Evolutionary conservation across 495 filamentous ascomycete species (phyloP), one percentile per base, ranked within the genome.

Genomic region (Hypoxylon lienhwacheense): DNA sequence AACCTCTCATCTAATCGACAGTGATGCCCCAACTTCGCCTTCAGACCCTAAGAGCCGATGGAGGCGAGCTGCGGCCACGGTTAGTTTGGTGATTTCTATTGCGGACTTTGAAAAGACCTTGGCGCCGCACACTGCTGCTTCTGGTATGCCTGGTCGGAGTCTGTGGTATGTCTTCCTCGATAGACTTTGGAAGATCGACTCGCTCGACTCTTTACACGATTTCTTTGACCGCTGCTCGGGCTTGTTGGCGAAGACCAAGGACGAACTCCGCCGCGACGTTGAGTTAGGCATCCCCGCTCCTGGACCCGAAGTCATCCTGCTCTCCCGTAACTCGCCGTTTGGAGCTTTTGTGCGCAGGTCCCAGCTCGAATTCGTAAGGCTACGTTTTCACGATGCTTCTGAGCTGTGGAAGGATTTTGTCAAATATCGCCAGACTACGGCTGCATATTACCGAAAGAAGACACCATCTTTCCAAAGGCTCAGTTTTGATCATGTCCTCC

Each of bases 151-250:
- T 3, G 92, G 91, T 8, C 83, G 88, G 22, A 84, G 80, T 14
- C 67, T 96, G 8, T 93, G 91, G 86, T 92, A 97, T 69, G 66
- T 88, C 12, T 86, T 96, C 42, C 74, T 96, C 5, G 81, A 85
- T 46, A 90, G 87, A 57, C 68, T 97, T 25, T 98, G 93, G 92
- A 77, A 77, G 1, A 81, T 97, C 31, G 82, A 93, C 65, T 91
- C 83, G 31, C 77, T 91, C 11, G 82, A 95, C 73, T 84, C 83
- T 0, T 70, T 96, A 11, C 84, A 88, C 66, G 73, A 75, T 6
- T 90, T 95, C 69, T 88, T 91, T 63, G 76, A 77, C 25, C 67
- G 75, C 10, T 74, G 83, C 33, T 74, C 77, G 2, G 68, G 64
- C 49, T 68, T 87, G 8, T 67, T 91, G 16, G 79, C 73, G 45